These are phyloP conservation scores for Camelina neglecta DNA, from an alignment of 345 rosid genomes.

Conservation along the genomic window DNA sequence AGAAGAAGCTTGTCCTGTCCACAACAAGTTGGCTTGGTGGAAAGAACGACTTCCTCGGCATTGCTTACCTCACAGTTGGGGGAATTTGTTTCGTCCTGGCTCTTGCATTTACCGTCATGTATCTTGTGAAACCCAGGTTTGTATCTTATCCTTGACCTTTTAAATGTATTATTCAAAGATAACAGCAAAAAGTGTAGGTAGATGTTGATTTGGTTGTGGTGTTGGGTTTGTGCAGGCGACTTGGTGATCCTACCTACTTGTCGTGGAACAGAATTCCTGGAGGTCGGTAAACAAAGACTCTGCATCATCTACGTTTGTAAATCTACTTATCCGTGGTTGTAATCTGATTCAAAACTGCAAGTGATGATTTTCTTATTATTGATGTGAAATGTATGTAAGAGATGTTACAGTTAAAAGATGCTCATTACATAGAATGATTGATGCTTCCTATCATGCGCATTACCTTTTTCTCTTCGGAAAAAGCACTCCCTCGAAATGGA, in stretches of 20 bases:
- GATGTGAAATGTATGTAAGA: constrained; percentile 22
- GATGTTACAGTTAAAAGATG: constrained; percentile 34
- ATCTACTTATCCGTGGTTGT: constrained; percentile 33
- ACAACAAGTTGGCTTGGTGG: constrained; percentile 99
- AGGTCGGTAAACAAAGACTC: constrained; percentile 47
- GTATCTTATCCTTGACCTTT: neutral
- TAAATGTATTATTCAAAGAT: neutral
- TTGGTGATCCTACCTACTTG: constrained; percentile 93
- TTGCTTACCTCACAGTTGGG: constrained; percentile 93
- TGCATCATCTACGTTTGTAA: constrained; percentile 20
- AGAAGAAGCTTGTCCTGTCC: constrained; percentile 94
- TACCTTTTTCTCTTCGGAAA: constrained; percentile 16
- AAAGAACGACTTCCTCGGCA: constrained; percentile 95
- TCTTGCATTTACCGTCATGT: constrained; percentile 72
- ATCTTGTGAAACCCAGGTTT: constrained; percentile 94
- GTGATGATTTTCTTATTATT: constrained; percentile 14
- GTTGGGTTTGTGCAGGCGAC: constrained; percentile 59
- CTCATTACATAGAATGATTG: constrained; percentile 14
- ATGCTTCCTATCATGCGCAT: constrained; percentile 31
- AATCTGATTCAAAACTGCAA: constrained; percentile 26
- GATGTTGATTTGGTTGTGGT: constrained; percentile 13
- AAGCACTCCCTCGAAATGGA: constrained; percentile 12
- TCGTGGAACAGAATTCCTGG: constrained; percentile 92
- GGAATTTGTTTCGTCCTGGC: constrained; percentile 88
- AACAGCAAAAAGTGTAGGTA: constrained; percentile 8